phyloP scores from a whole-genome alignment of 148 eudicot genomes.

The Camellia sinensis region DNA sequence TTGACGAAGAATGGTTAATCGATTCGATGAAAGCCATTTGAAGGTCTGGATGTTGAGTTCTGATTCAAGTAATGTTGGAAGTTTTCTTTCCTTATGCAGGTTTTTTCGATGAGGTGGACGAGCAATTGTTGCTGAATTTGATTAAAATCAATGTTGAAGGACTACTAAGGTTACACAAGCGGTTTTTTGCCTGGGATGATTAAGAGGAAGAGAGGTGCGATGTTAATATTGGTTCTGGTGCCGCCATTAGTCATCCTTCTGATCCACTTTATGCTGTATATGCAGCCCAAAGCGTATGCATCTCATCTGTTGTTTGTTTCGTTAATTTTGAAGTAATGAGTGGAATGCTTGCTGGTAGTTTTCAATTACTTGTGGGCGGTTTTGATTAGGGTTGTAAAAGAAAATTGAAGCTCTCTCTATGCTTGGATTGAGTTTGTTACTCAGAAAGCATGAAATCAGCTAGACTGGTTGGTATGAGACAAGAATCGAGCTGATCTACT shows the following conservation, averaged over 20 bases:
- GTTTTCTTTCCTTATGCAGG: constrained; percentile 53
- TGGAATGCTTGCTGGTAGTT: background rate
- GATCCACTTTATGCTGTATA: constrained; percentile 68
- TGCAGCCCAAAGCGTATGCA: constrained; percentile 80
- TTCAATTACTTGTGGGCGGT: background rate
- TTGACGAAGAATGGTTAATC: constrained; percentile 36
- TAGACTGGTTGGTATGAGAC: background rate
- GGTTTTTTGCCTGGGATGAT: constrained; percentile 70
- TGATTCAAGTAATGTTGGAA: constrained; percentile 76
- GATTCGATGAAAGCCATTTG: constrained; percentile 41
- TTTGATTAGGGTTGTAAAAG: background rate
- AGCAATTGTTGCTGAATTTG: constrained; percentile 41
- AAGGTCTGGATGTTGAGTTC: constrained; percentile 64
- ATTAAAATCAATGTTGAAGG: constrained; percentile 55
- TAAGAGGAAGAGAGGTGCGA: constrained; percentile 60
- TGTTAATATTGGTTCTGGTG: constrained; percentile 73
- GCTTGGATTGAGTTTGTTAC: background rate
- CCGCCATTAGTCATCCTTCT: constrained; percentile 64
- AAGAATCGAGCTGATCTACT: background rate
- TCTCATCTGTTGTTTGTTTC: background rate
- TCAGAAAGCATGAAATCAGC: background rate
- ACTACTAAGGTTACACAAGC: constrained; percentile 63
- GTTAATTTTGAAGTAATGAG: background rate
- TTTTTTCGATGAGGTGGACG: constrained; percentile 58
- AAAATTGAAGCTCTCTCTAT: background rate